These are phyloP conservation scores for Marsdenia floribunda DNA, from an alignment of 257 asterid genomes.

Conservation along the genomic window DNA sequence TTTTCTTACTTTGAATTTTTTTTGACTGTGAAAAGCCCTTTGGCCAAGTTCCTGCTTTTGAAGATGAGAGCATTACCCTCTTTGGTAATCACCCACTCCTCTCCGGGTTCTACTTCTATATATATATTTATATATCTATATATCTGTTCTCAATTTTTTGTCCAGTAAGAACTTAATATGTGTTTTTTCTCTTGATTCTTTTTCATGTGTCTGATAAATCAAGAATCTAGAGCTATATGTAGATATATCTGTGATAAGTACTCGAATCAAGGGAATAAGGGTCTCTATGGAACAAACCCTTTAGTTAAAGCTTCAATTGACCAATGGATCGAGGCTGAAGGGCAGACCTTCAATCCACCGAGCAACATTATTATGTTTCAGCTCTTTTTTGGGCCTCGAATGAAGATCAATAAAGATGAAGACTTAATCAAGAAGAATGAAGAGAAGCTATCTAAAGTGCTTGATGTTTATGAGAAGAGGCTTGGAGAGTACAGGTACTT, in stretches of 20 bases:
- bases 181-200: constrained; percentile 3
- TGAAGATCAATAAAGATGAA: constrained; percentile 74
- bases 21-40: constrained; percentile 52
- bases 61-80: constrained; percentile 62
- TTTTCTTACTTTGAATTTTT: not conserved
- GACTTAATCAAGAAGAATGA: constrained; percentile 53
- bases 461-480: constrained; percentile 76
- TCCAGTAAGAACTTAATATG: not conserved
- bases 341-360: constrained; percentile 67
- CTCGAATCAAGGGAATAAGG: constrained; percentile 50
- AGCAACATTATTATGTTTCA: constrained; percentile 60
- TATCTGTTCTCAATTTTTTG: not conserved
- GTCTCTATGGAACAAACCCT: constrained; percentile 48
- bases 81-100: constrained; percentile 40
- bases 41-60: constrained; percentile 87
- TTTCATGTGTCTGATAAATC: constrained; percentile 10
- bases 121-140: not conserved
- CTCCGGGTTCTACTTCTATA: not conserved
- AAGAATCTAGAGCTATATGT: constrained; percentile 68
- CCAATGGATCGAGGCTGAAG: constrained; percentile 79
- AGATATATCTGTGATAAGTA: constrained; percentile 70
- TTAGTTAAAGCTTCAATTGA: constrained; percentile 76
- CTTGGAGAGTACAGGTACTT: constrained; percentile 62
- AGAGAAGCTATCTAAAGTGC: constrained; percentile 65
- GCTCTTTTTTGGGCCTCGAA: constrained; percentile 60